Conservation (phyloP, 176 grass and related monocot genomes). For the Eragrostis curvula region DNA sequence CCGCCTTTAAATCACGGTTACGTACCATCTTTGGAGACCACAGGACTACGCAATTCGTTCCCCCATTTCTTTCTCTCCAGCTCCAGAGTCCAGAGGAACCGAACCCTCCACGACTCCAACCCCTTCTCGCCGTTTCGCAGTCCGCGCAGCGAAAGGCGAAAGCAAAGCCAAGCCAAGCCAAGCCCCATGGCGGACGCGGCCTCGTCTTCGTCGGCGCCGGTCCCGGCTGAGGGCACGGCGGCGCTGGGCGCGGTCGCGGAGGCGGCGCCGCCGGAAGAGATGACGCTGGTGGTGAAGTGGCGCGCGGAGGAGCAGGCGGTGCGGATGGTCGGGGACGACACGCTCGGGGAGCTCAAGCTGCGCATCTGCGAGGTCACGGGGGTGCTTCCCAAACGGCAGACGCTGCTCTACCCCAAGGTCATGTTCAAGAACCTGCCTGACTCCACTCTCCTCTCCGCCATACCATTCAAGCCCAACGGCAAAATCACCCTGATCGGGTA, state of each 20-base stretch:
- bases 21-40: background rate
- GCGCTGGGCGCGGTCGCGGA: conserved; percentile 43
- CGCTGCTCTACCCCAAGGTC: conserved; percentile 87
- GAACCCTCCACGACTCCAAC: background rate
- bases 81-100: background rate
- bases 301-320: conserved; percentile 79
- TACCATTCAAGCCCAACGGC: conserved; percentile 74
- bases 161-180: no score
- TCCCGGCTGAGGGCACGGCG: conserved; percentile 6
- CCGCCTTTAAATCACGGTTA: background rate
- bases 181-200: conserved; percentile 48
- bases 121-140: background rate
- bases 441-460: conserved; percentile 72
- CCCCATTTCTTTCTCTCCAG: background rate
- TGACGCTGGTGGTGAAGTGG: conserved; percentile 85
- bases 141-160: background rate
- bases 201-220: conserved; percentile 40
- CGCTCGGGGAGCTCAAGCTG: conserved; percentile 86
- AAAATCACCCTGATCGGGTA: conserved; percentile 97
- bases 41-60: background rate
- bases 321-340: conserved; percentile 85
- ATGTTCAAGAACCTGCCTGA: conserved; percentile 70
- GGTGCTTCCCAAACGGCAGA: conserved; percentile 93
- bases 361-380: conserved; percentile 91
- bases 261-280: conserved; percentile 67